Conservation (phyloP, 352 stramenopile genomes). For the Phytophthora constricta region DNA sequence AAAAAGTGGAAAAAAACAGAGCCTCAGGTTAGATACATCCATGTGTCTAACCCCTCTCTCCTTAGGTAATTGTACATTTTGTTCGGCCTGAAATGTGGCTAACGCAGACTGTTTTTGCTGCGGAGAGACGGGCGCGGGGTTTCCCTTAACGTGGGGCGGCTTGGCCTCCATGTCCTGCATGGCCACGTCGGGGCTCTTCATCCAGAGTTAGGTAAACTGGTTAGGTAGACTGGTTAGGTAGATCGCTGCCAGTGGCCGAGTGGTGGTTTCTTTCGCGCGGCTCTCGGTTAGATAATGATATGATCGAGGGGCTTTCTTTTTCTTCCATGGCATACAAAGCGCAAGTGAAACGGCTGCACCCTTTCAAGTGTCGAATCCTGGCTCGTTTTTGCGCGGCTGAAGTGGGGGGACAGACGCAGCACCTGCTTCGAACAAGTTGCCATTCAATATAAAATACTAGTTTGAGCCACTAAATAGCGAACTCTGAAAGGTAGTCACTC, state of each 20-base stretch:
- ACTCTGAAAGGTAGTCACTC: not conserved
- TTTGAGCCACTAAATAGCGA: not conserved
- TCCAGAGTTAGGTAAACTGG: too few relatives aligned
- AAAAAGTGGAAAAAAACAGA: slow-evolving; percentile 4
- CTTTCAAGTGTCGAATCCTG: slow-evolving; percentile 14
- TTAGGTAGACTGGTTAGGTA: too few relatives aligned
- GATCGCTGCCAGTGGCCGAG: not conserved
- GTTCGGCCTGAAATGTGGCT: slow-evolving; percentile 63
- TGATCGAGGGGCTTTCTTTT: not conserved
- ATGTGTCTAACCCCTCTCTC: not conserved
- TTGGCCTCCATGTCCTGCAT: slow-evolving; percentile 28
- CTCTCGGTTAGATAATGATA: not conserved
- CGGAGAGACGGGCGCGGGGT: slow-evolving; percentile 11
- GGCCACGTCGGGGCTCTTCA: slow-evolving; percentile 14
- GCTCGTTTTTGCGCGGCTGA: not conserved
- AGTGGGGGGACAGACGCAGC: not conserved
- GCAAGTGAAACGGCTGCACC: slow-evolving; percentile 7
- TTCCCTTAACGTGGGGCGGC: not conserved
- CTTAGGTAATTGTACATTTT: slow-evolving; percentile 47
- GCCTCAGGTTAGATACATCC: not conserved
- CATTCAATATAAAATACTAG: not conserved
- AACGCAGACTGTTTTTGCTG: slow-evolving; percentile 21
- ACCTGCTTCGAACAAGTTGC: not conserved
- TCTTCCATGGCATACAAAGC: not conserved
- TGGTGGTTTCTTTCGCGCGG: not conserved